Base-by-base conservation (phyloP, 306 rosid species). In the Gastrolobium bilobum region DNA sequence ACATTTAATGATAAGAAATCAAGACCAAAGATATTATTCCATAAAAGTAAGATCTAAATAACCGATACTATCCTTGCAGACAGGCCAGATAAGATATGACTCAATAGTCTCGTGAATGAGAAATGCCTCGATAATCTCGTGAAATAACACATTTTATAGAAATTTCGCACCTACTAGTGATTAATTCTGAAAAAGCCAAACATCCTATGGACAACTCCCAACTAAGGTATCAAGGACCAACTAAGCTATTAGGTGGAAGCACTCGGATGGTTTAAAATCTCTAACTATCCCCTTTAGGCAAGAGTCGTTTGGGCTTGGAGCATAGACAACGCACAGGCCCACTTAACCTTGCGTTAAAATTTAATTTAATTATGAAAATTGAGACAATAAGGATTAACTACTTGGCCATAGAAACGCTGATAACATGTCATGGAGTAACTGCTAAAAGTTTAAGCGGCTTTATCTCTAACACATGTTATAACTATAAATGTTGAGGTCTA, bases 11-110 rank as follows among this genome's bases (percentile, higher is more conserved):
- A 74, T 64, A 70, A 68, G 78, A 68, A 81, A 83, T 83, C 72
- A 84, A 64, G 67, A 42, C 66, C 15, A 2, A 39, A 61, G 44
- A 77, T 83, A 62, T 9, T 66, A 64, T 84, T 79, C 87, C 84
- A 75, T 79, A 63, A 66, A 73, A 53, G 79, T 48, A 29, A 78
- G 62, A 80, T 63, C 52, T 80, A 73, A 37, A 81, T 37, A 64
- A 64, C 46, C 13, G 51, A 33, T 37, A 33, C 46, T 9, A 26
- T 57, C 51, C 46, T 57, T 6, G 4, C 57, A 38, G 68, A 56
- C 54, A 43, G 66, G 33, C 73, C 43, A 20, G 64, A 77, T 33
- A 69, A 64, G 48, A 76, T 47, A 73, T 4, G 74, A 67, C 64
- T 53, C 26, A n/a, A 34, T 39, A 51, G 50, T 43, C 62, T 73